phyloP scores from a whole-genome alignment of 345 rosid genomes.

The Citrus hindsii region DNA sequence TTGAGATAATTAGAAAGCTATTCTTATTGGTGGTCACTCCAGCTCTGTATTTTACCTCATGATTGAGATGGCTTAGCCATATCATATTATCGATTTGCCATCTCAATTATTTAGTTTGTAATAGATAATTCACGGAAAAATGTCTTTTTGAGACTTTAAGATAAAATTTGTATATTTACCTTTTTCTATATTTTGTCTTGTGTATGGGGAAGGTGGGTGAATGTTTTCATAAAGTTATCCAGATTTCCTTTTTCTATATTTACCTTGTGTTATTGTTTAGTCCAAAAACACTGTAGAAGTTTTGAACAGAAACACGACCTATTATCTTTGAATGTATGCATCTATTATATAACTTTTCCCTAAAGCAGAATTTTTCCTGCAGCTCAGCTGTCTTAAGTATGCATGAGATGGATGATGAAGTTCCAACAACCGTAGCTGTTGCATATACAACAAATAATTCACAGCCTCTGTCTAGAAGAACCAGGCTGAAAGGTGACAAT shows the following conservation, averaged over 20 bases:
- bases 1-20: not conserved
- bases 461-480: constrained; percentile 91
- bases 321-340: constrained; percentile 3
- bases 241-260: not conserved
- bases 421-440: constrained; percentile 81
- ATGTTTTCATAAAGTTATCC: not conserved
- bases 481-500: constrained; percentile 81
- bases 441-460: constrained; percentile 58
- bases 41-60: not conserved
- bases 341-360: constrained; percentile 12
- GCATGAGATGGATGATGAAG: constrained; percentile 83
- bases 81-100: not conserved
- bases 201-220: not conserved
- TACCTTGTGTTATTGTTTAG: not conserved
- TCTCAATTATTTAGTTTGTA: not conserved
- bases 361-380: constrained; percentile 44
- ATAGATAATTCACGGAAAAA: not conserved
- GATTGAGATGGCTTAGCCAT: not conserved
- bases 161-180: not conserved
- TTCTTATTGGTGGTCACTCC: not conserved
- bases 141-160: not conserved
- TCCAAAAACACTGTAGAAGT: not conserved
- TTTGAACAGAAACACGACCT: not conserved
- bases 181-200: no score
- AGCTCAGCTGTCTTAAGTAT: constrained; percentile 75